Percentiles rank a stretch among this genome's conserved stretches.
Conservation (phyloP, 139 green algal species). For the Chlamydomonas sphaeroides region DNA sequence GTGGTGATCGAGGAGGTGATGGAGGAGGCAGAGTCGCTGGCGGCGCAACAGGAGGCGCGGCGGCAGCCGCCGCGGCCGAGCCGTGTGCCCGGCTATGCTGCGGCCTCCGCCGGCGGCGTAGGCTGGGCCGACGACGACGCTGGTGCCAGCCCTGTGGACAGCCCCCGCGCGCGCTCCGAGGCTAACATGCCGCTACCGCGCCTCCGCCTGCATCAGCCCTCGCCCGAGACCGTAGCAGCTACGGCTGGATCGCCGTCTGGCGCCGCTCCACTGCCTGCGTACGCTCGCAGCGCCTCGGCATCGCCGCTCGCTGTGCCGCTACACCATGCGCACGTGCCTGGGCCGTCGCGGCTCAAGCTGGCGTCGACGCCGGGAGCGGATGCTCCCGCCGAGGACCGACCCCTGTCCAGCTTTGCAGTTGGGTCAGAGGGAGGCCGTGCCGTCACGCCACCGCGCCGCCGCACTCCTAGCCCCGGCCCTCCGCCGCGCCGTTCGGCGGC, state of each 20-base stretch:
- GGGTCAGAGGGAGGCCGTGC: not conserved
- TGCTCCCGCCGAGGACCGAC: not conserved
- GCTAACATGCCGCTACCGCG: not conserved
- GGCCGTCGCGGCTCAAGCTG: slow-evolving; percentile 1
- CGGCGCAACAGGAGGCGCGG: not conserved
- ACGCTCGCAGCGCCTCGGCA: not conserved
- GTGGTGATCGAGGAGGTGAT: slow-evolving; percentile 2
- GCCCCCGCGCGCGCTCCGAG: not conserved
- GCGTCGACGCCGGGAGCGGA: not conserved
- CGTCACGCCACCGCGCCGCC: not conserved
- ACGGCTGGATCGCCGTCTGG: too few relatives aligned
- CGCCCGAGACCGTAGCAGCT: too few relatives aligned
- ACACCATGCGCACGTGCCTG: not conserved
- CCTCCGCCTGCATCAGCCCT: not conserved
- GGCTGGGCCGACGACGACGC: not conserved
- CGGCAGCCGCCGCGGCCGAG: not conserved
- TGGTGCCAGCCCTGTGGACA: not conserved
- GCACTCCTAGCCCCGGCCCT: slow-evolving; percentile 2
- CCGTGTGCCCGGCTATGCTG: slow-evolving; percentile 20
- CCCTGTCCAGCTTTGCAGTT: not conserved
- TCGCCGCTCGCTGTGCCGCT: not conserved
- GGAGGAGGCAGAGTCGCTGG: too few relatives aligned
- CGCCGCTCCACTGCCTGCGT: too few relatives aligned
- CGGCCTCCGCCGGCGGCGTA: not conserved
- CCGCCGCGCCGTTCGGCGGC: not conserved